Evolutionary conservation across 331 rosid genomes (phyloP), one percentile per base, ranked within the genome.

Genomic region (Phaseolus coccineus): DNA sequence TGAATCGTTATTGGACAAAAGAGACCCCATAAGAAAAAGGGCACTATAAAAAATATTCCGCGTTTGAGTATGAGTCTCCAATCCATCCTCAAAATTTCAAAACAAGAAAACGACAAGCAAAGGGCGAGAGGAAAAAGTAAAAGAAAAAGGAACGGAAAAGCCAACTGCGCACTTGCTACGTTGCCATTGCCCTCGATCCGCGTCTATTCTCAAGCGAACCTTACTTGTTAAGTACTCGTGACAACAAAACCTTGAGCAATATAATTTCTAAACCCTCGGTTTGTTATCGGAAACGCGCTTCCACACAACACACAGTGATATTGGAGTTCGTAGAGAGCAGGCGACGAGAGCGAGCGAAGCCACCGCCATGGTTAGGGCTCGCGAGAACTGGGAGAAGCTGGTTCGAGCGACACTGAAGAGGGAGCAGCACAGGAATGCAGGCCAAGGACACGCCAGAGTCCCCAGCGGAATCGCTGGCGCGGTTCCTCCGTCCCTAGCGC

Each of bases 391-490:
- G 99, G 92, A 87, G 81, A 87, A 90, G 71, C 87, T 93, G 31
- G 94, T 93, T 71, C 98, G 96, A 13, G 97, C 97, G 63, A 88
- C 99, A 62, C 78, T 90, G 73, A 88, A 74, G 65, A 71, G 97
- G 35, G 96, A 91, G 82, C 96, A 89, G 77, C 92, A 83, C 46
- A 85, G 98, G 51, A 87, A 79, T 77, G 88, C 91, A 8, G 96
- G 96, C 27, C 89, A 80, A 57, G 97, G 94, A 10, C 93, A 87
- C 14, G 89, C 28, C 37, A 83, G 98, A 62, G 82, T 72, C 0
- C 82, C 92, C 1, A 88, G 90, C 27, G 99, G 97, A 44, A 91
- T 96, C 74, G 98, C 94, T 76, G 94, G 93, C 13, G 85, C 92
- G 2, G 93, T 96, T 57, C 98, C 97, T 0, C 88, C 94, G 3